phyloP scores from a whole-genome alignment of 148 eudicot species.

The Oxyria digyna region DNA sequence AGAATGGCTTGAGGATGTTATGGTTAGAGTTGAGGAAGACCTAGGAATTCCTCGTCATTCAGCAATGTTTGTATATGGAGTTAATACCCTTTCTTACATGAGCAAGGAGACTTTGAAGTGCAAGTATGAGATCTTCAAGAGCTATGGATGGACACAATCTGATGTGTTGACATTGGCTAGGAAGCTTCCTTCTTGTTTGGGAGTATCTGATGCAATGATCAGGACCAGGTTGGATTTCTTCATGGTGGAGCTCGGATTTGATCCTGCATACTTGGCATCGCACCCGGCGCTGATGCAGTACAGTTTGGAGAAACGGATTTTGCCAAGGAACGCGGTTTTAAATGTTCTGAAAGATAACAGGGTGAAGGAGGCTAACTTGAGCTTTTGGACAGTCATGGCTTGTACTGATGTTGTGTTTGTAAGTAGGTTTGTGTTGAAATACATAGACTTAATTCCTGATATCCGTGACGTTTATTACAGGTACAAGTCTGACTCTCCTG shows the following conservation, averaged over 20 bases:
- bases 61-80: slow-evolving; percentile 5
- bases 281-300: slow-evolving; percentile 9
- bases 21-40: slow-evolving; percentile 7
- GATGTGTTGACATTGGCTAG: slow-evolving; percentile 10
- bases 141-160: slow-evolving; percentile 13
- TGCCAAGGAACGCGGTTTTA: slow-evolving; percentile 15
- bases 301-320: slow-evolving; percentile 15
- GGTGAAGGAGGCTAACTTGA: background rate
- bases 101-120: slow-evolving; percentile 3
- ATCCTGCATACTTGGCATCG: slow-evolving; percentile 9
- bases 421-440: background rate
- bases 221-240: slow-evolving; percentile 6
- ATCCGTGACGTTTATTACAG: background rate
- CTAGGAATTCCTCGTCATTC: background rate
- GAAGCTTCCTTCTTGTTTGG: slow-evolving; percentile 6
- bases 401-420: background rate
- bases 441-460: background rate
- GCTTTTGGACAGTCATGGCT: slow-evolving; percentile 5
- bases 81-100: background rate
- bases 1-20: slow-evolving; percentile 7
- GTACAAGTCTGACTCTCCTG: background rate
- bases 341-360: slow-evolving; percentile 13
- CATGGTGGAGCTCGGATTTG: slow-evolving; percentile 14
- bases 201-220: slow-evolving; percentile 5
- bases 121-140: slow-evolving; percentile 12